Evolutionary conservation across 176 grass and related monocot genomes (phyloP).

Genomic region (Dendrocalamus sinicus): DNA sequence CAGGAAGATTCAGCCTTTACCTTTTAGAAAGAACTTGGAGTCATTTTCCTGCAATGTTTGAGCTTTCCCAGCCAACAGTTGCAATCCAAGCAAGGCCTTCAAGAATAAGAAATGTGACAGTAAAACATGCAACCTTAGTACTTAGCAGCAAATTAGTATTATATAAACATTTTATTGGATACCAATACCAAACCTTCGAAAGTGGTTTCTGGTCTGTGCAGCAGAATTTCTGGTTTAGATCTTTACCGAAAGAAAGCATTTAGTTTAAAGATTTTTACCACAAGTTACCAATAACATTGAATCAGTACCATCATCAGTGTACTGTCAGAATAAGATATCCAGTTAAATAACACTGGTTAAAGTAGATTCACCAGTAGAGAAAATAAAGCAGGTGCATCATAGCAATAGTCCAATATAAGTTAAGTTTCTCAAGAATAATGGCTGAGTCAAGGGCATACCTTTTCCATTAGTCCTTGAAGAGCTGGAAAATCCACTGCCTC

Average conservation of each 20-base stretch:
- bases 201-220: constrained; percentile 21
- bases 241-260: neutral
- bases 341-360: too few relatives aligned
- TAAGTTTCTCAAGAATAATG: constrained; percentile 18
- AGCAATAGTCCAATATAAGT: neutral
- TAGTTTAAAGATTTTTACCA: constrained; percentile 8
- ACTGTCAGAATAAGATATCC: constrained; percentile 15
- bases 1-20: too few relatives aligned
- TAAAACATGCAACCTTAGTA: too few relatives aligned
- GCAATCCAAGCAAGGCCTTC: too few relatives aligned
- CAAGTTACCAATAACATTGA: neutral
- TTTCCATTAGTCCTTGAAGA: constrained; percentile 68
- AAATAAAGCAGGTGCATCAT: constrained; percentile 15
- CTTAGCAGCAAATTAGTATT: too few relatives aligned
- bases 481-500: constrained; percentile 65
- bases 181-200: too few relatives aligned
- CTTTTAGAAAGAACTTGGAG: too few relatives aligned
- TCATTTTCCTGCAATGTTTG: too few relatives aligned
- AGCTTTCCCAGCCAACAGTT: too few relatives aligned
- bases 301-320: neutral
- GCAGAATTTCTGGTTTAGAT: neutral
- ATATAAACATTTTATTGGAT: too few relatives aligned
- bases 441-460: constrained; percentile 55
- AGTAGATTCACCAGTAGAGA: too few relatives aligned
- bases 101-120: too few relatives aligned